phyloP scores from a whole-genome alignment of 2,329 filamentous ascomycete species.

The Nigrospora oryzae region DNA sequence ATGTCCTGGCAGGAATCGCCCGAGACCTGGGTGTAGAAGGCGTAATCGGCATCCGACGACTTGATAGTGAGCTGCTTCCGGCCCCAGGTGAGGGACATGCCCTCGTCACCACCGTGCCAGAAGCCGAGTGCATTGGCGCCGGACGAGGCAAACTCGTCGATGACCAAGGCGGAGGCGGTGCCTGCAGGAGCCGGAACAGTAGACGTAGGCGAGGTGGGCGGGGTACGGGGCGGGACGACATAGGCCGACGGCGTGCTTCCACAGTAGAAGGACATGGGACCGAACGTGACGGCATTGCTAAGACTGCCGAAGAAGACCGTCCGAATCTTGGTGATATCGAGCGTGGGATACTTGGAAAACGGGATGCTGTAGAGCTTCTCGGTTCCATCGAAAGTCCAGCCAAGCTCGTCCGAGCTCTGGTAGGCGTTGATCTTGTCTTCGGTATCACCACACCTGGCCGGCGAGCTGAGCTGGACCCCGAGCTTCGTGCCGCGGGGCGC shows the following conservation, averaged over 20 bases:
- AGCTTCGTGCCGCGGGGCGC: slow-evolving; percentile 42
- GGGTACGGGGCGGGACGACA: slow-evolving; percentile 29
- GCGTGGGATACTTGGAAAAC: slow-evolving; percentile 39
- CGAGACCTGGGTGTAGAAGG: slow-evolving; percentile 51
- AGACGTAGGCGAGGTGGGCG: slow-evolving; percentile 30
- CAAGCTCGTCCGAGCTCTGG: slow-evolving; percentile 37
- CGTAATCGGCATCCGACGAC: slow-evolving; percentile 51
- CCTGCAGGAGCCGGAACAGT: slow-evolving; percentile 42
- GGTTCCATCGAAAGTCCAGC: slow-evolving; percentile 52
- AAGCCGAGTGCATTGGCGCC: slow-evolving; percentile 50
- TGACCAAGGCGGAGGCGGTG: slow-evolving; percentile 40
- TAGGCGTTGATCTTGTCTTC: slow-evolving; percentile 23
- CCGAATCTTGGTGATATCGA: slow-evolving; percentile 43
- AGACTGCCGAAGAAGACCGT: slow-evolving; percentile 41
- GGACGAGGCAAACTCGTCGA: slow-evolving; percentile 50
- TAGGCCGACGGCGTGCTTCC: slow-evolving; percentile 40
- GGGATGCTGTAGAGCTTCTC: slow-evolving; percentile 52
- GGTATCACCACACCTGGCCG: slow-evolving; percentile 31
- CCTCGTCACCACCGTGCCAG: slow-evolving; percentile 60
- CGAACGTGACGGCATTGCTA: slow-evolving; percentile 37
- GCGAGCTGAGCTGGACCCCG: slow-evolving; percentile 40
- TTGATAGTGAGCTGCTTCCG: slow-evolving; percentile 44
- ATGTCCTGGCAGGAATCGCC: slow-evolving; percentile 45
- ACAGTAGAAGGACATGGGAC: slow-evolving; percentile 52
- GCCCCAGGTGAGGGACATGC: slow-evolving; percentile 42